Evolutionary conservation across 768 basidiomycete species (phyloP).

Genomic region (Rhodotorula sphaerocarpa): DNA sequence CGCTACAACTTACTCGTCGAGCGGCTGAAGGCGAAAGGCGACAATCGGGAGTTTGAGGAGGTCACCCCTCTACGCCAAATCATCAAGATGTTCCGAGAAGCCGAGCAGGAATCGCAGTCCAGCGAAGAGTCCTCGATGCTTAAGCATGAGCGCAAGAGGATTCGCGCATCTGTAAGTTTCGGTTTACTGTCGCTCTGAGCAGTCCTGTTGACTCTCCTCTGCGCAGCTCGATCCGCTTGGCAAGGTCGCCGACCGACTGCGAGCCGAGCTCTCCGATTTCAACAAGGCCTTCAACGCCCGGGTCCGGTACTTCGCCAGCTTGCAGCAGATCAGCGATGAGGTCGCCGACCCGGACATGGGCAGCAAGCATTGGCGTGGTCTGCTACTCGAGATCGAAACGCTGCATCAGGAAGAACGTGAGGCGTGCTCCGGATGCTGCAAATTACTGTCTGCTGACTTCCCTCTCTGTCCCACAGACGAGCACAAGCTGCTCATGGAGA

Average conservation of each 20-base stretch:
- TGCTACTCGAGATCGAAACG: slow-evolving; percentile 10
- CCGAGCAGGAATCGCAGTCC: slow-evolving; percentile 3
- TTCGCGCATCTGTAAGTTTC: slow-evolving; percentile 2
- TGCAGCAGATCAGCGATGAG: slow-evolving; percentile 34
- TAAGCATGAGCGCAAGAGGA: slow-evolving; percentile 20
- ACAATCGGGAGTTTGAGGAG: slow-evolving; percentile 21
- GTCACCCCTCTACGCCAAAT: slow-evolving; percentile 3
- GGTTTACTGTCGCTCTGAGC: background rate
- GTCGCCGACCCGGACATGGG: slow-evolving; percentile 24
- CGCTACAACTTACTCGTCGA: slow-evolving; percentile 33
- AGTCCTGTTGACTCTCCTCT: background rate
- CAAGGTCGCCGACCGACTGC: slow-evolving; percentile 26
- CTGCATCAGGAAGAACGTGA: slow-evolving; percentile 18
- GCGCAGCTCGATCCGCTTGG: slow-evolving; percentile 19
- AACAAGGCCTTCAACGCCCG: slow-evolving; percentile 29
- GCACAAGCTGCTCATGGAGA: background rate
- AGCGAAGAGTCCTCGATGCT: slow-evolving; percentile 23
- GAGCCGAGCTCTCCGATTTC: slow-evolving; percentile 18
- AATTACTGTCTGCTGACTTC: background rate
- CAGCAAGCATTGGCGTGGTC: slow-evolving; percentile 4
- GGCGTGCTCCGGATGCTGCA: background rate
- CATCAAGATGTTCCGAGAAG: slow-evolving; percentile 22
- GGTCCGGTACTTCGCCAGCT: slow-evolving; percentile 32
- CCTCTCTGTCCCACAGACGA: background rate
- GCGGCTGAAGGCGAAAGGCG: slow-evolving; percentile 24